Conservation (phyloP, 2,329 filamentous ascomycete genomes). For the Colletotrichum echinochloae region DNA sequence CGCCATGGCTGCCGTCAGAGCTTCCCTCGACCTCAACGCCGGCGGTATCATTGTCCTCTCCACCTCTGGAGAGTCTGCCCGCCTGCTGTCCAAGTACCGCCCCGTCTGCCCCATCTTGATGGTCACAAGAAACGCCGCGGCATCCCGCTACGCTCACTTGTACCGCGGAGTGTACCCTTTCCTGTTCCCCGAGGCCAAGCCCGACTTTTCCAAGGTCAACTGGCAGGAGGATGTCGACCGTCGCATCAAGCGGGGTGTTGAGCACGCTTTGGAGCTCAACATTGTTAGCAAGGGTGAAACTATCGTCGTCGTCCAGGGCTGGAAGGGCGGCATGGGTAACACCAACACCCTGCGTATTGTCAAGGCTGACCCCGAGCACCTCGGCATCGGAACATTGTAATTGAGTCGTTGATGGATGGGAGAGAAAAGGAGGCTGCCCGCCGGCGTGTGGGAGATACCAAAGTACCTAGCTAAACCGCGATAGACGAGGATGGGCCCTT, state of each 20-base stretch:
- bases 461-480: constrained; percentile 39
- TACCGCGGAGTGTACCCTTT: constrained; percentile 99
- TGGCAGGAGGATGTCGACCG: constrained; percentile 99
- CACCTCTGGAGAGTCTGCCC: constrained; percentile 94
- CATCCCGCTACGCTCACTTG: constrained; percentile 91
- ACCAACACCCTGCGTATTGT: constrained; percentile 83
- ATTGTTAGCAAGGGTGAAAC: constrained; percentile 79
- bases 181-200: constrained; percentile 92
- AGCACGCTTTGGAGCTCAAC: constrained; percentile 85
- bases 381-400: constrained; percentile 64
- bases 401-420: constrained; percentile 1
- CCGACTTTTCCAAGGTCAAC: constrained; percentile 90
- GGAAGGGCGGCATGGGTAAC: constrained; percentile 92
- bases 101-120: constrained; percentile 99
- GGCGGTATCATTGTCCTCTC: constrained; percentile 96
- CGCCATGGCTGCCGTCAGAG: constrained; percentile 95
- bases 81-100: constrained; percentile 97
- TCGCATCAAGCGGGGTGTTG: constrained; percentile 97
- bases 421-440: constrained; percentile 19
- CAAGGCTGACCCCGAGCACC: constrained; percentile 69
- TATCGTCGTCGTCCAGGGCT: constrained; percentile 88
- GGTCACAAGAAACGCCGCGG: constrained; percentile 88
- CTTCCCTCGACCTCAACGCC: constrained; percentile 95
- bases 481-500: constrained; percentile 37
- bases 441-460: constrained; percentile 34